Percentiles rank a stretch among this genome's conserved stretches.
Conservation (phyloP, 192 early-diverging fungal genomes). For the Backusella westeae region DNA sequence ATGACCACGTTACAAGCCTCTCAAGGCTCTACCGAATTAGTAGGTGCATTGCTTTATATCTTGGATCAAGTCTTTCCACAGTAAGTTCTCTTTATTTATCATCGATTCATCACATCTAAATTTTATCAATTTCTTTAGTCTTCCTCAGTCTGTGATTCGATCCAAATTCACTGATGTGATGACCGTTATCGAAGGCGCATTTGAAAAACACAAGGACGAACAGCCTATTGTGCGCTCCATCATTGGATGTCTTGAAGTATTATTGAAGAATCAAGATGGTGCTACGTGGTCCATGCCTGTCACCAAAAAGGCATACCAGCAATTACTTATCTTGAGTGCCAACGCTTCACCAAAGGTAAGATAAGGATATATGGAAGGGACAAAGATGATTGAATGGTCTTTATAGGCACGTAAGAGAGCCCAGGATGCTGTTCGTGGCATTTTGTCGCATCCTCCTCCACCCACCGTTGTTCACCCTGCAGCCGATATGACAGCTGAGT, state of each 20-base stretch:
- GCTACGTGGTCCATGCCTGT: slow-evolving; percentile 67
- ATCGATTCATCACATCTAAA: background rate
- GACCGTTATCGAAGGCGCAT: slow-evolving; percentile 58
- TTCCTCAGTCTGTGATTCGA: slow-evolving; percentile 55
- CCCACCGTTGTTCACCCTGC: slow-evolving; percentile 73
- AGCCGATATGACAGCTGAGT: slow-evolving; percentile 60
- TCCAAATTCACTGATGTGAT: slow-evolving; percentile 64
- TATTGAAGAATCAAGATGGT: slow-evolving; percentile 79
- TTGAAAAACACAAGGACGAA: slow-evolving; percentile 64
- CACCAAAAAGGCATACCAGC: slow-evolving; percentile 68
- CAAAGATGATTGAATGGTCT: background rate
- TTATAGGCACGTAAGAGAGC: slow-evolving; percentile 72
- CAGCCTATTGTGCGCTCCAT: slow-evolving; percentile 79
- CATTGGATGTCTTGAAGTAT: slow-evolving; percentile 72
- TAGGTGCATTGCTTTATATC: slow-evolving; percentile 73
- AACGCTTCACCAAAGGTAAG: slow-evolving; percentile 84
- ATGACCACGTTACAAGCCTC: slow-evolving; percentile 50
- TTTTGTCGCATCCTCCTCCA: slow-evolving; percentile 72
- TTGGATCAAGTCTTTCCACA: slow-evolving; percentile 74
- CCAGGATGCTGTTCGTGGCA: slow-evolving; percentile 72
- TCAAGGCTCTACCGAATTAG: slow-evolving; percentile 34
- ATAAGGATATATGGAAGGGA: background rate
- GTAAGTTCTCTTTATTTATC: slow-evolving; percentile 36
- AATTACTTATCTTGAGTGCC: slow-evolving; percentile 72
- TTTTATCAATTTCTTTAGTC: slow-evolving; percentile 12